Evolutionary conservation across 768 basidiomycete genomes (phyloP).

Genomic region (Leccinum disarticulatum): DNA sequence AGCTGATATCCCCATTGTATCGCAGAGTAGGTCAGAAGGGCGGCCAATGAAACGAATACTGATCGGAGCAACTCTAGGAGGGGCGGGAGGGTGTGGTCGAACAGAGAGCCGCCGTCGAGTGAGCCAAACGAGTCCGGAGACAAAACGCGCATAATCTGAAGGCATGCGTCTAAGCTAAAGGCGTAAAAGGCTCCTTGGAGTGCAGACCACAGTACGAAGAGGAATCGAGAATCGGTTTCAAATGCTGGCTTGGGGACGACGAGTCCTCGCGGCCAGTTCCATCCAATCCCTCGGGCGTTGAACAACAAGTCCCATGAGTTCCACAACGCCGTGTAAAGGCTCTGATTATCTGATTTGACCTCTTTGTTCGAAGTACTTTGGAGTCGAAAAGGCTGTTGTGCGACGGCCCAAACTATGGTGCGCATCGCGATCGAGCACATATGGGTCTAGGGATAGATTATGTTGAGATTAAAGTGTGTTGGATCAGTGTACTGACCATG

Average conservation of each 20-base stretch:
- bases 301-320: conserved; percentile 30
- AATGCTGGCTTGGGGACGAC: conserved; percentile 14
- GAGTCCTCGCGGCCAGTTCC: conserved; percentile 27
- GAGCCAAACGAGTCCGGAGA: conserved; percentile 40
- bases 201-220: conserved; percentile 13
- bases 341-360: background rate
- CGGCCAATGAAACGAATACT: conserved; percentile 41
- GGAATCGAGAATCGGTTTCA: conserved; percentile 11
- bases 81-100: conserved; percentile 34
- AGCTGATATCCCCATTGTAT: conserved; percentile 45
- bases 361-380: background rate
- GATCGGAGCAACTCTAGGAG: conserved; percentile 39
- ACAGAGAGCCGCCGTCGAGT: conserved; percentile 34
- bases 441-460: conserved; percentile 5
- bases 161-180: conserved; percentile 15
- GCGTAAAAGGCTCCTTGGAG: conserved; percentile 1
- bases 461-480: background rate
- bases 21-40: conserved; percentile 44
- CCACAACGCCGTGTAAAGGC: conserved; percentile 22
- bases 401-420: conserved; percentile 18
- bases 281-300: conserved; percentile 27
- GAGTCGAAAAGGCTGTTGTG: conserved; percentile 14
- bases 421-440: conserved; percentile 20
- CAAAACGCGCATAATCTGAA: conserved; percentile 27
- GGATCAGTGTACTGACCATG: conserved; percentile 15